Base-by-base conservation (phyloP, 1,284 basidiomycete species). In the Apiotrichum porosum region DNA sequence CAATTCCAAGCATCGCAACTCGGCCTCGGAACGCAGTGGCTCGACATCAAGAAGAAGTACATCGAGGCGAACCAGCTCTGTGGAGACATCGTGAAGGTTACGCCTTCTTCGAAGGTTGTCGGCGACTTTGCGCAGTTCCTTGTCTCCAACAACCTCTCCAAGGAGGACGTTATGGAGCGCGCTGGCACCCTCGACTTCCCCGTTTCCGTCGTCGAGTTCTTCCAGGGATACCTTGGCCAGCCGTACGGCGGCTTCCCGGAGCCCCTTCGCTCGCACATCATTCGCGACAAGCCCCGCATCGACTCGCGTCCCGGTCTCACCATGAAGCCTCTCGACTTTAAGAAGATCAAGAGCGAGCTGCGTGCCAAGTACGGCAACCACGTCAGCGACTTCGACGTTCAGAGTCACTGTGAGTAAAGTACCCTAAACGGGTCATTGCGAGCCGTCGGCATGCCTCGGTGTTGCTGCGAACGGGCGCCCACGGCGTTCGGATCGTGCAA, bases 111-210 rank as follows among this genome's bases (percentile, higher is more conserved):
- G 51, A 97, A 98, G 79, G 91, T 97, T 43, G 94, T 98, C 47
- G 95, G 95, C 39, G 95, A 99, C 78, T 94, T 99, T 74, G 95
- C 95, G 23, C 90, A 94, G 74, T 97, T 91, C 85, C 93, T 98
- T 91, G 93, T 92, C 32, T 89, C 90, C 58, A 97, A 98, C 79
- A 83, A 84, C 60, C 79, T 97, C 49, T 81, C 83, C 46, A 88
- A 89, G 73, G 77, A 87, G 65, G 87, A 97, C 56, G 91, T 98
- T 37, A 69, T 92, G 52, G 83, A 85, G 26, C 82, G 85, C 44
- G 95, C 93, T 41, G 85, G 87, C 47, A 81, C 83, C 55, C 84
- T 98, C 60, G 95, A 99, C 77, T 97, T 98, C 85, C 95, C 95
- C 13, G 90, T 88, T 12, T 92, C 89, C 22, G 90, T 93, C 46